Evolutionary conservation across 805 yeast genomes (phyloP).

Genomic region (Yarrowia deformans): DNA sequence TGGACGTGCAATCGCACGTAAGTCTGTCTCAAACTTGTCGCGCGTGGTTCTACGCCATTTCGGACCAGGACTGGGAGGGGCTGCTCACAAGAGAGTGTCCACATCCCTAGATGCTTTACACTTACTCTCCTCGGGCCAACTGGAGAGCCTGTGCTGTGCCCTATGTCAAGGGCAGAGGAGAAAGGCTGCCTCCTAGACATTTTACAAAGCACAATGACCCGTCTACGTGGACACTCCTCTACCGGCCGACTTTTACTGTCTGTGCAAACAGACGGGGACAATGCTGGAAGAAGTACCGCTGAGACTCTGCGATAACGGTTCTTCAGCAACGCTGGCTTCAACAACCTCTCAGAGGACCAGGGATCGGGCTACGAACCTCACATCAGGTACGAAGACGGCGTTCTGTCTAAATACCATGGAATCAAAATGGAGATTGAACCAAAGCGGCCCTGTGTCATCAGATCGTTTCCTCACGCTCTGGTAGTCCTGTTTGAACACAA

Average conservation of each 20-base stretch:
- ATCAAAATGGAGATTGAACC: conserved; percentile 12
- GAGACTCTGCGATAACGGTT: background rate
- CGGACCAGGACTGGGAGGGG: conserved; percentile 11
- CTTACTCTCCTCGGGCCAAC: background rate
- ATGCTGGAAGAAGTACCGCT: background rate
- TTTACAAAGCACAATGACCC: background rate
- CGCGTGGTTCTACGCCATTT: conserved; percentile 4
- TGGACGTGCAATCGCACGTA: background rate
- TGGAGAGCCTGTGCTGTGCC: conserved; percentile 16
- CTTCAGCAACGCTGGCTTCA: background rate
- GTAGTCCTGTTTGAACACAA: conserved; percentile 7
- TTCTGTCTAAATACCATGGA: background rate
- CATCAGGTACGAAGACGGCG: conserved; percentile 7
- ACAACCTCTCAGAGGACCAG: background rate
- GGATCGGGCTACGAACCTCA: background rate
- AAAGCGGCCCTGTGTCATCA: background rate
- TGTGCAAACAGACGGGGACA: background rate
- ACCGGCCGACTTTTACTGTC: conserved; percentile 7
- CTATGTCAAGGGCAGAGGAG: background rate
- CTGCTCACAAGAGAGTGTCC: conserved; percentile 1
- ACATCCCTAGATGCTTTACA: background rate
- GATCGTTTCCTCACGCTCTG: conserved; percentile 11
- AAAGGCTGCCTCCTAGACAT: background rate
- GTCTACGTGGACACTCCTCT: conserved; percentile 1
- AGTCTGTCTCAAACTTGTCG: background rate